A percentile compares a stretch with the other conserved stretches of the same genome.
These are phyloP conservation scores for Boletus rubroflammeus DNA, from an alignment of 768 basidiomycete genomes.

Conservation along the genomic window DNA sequence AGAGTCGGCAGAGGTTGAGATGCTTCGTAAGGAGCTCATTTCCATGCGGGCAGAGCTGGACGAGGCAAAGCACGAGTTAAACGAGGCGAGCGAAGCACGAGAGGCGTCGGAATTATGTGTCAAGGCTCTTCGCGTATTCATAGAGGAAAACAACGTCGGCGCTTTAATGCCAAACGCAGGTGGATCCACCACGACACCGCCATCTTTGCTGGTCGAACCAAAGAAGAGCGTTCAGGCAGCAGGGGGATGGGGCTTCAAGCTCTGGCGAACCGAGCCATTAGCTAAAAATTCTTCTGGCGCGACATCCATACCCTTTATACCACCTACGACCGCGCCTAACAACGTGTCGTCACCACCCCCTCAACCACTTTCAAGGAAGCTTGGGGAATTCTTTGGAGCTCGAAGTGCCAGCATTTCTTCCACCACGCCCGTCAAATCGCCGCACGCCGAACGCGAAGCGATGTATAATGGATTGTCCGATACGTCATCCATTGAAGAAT, in stretches of 20 bases:
- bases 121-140: constrained; percentile 78
- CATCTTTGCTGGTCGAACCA: constrained; percentile 30
- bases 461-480: constrained; percentile 31
- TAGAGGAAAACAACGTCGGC: constrained; percentile 69
- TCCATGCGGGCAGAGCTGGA: constrained; percentile 57
- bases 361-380: constrained; percentile 56
- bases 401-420: constrained; percentile 51
- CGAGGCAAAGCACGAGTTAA: constrained; percentile 61
- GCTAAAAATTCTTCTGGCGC: constrained; percentile 27
- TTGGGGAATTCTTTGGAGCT: constrained; percentile 69
- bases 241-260: constrained; percentile 65
- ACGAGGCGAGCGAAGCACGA: constrained; percentile 76
- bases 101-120: constrained; percentile 87
- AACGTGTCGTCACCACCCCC: constrained; percentile 26
- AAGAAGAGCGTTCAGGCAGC: constrained; percentile 29
- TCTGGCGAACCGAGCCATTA: constrained; percentile 52
- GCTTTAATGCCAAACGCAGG: constrained; percentile 14
- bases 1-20: constrained; percentile 48
- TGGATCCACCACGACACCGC: constrained; percentile 14
- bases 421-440: constrained; percentile 26
- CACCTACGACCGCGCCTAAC: constrained; percentile 19
- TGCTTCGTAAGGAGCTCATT: constrained; percentile 57
- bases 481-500: constrained; percentile 36
- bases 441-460: constrained; percentile 24
- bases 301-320: constrained; percentile 27